phyloP scores from a whole-genome alignment of 345 rosid species.

The Raphanus raphanistrum region DNA sequence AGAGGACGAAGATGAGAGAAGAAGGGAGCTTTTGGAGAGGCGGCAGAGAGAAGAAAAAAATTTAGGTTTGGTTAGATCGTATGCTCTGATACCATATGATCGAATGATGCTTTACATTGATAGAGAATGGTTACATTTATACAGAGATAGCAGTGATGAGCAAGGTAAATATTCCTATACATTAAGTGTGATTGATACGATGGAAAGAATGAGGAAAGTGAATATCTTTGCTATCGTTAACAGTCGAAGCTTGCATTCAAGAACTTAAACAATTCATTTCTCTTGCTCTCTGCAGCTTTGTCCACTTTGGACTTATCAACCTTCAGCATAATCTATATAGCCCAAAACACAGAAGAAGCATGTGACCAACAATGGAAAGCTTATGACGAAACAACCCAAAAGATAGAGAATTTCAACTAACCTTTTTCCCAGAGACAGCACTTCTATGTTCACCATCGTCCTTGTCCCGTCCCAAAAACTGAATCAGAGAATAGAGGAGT shows the following conservation, averaged over 20 bases:
- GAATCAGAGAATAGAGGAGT: constrained; percentile 13
- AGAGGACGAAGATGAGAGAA: too few species aligned
- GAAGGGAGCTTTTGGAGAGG: too few species aligned
- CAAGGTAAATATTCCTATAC: too few species aligned
- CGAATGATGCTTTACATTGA: too few species aligned
- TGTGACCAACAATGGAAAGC: background rate
- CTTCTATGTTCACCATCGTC: constrained; percentile 86
- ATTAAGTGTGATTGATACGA: too few species aligned
- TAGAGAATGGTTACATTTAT: too few species aligned
- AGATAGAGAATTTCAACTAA: constrained; percentile 20
- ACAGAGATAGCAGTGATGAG: too few species aligned
- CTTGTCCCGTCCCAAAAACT: constrained; percentile 80
- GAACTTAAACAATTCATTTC: constrained; percentile 91
- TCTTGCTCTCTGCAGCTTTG: constrained; percentile 81
- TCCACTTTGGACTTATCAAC: constrained; percentile 96
- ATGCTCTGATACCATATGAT: too few species aligned
- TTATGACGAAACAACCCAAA: background rate
- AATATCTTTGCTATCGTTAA: too few species aligned
- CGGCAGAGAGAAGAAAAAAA: too few species aligned
- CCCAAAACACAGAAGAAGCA: constrained; percentile 12
- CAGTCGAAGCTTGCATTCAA: constrained; percentile 94
- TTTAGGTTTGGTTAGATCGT: too few species aligned
- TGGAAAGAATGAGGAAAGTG: too few species aligned
- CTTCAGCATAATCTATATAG: constrained; percentile 71
- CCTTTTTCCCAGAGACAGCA: constrained; percentile 98